Evolutionary conservation across 2,329 filamentous ascomycete genomes (phyloP).

Genomic region (Colletotrichum abscissum): DNA sequence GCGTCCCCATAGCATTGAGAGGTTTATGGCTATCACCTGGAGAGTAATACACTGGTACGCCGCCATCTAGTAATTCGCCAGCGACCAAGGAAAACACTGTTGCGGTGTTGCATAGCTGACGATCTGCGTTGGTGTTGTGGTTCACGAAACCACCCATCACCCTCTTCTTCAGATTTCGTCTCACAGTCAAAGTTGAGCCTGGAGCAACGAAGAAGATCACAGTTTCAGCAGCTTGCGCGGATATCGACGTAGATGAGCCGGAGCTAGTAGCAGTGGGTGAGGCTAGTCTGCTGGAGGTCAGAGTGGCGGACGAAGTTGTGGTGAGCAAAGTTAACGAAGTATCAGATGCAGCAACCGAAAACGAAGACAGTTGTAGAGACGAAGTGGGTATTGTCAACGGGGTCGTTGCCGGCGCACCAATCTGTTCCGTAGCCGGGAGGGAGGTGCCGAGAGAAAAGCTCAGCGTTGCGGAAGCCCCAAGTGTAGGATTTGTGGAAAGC

Average conservation of each 20-base stretch:
- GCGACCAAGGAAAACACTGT: background rate
- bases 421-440: background rate
- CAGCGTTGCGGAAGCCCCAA: background rate
- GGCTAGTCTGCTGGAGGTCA: no score
- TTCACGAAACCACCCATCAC: background rate
- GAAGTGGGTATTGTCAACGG: no score
- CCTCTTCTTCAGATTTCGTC: background rate
- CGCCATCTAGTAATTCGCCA: background rate
- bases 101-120: background rate
- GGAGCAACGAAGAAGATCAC: background rate
- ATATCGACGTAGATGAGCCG: background rate
- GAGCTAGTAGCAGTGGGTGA: background rate
- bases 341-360: background rate
- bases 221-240: background rate
- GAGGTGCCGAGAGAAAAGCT: background rate
- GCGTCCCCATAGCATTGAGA: background rate
- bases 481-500: no score
- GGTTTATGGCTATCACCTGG: background rate
- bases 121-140: background rate
- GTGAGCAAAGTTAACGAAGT: background rate
- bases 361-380: no score
- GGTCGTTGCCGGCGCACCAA: background rate
- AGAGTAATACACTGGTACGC: background rate
- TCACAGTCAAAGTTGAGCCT: background rate
- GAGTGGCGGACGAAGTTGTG: no score